phyloP scores from a whole-genome alignment of 495 filamentous ascomycete species.

The Tuber brumale region DNA sequence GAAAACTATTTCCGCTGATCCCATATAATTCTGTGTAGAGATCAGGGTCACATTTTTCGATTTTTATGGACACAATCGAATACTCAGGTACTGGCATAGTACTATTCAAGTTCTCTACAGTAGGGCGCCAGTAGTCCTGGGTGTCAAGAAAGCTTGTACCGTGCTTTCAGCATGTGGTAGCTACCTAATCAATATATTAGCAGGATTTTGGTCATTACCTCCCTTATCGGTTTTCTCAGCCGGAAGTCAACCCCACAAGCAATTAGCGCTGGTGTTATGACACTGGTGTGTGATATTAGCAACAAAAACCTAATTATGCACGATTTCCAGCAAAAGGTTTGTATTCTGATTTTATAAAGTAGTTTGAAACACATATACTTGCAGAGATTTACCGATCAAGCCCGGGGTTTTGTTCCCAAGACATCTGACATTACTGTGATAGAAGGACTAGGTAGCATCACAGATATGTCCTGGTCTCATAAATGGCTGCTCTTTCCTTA shows the following conservation, averaged over 20 bases:
- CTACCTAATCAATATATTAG: too few species aligned
- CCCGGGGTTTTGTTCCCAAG: not conserved
- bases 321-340: not conserved
- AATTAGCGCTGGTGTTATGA: too few species aligned
- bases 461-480: not conserved
- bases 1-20: too few species aligned
- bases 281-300: too few species aligned
- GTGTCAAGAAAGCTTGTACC: not conserved
- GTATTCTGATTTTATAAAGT: not conserved
- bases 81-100: too few species aligned
- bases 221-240: not conserved
- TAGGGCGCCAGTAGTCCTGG: not conserved
- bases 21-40: too few species aligned
- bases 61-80: too few species aligned
- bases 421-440: not conserved
- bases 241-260: not conserved
- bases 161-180: too few species aligned
- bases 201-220: not conserved
- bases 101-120: too few species aligned
- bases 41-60: too few species aligned
- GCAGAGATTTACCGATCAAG: not conserved
- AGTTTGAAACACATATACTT: not conserved
- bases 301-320: not conserved
- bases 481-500: not conserved
- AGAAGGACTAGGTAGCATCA: not conserved